Percentiles rank a stretch among this genome's conserved stretches.
Evolutionary conservation across 2,329 filamentous ascomycete species (phyloP).

Genomic region (Hortaea werneckii): DNA sequence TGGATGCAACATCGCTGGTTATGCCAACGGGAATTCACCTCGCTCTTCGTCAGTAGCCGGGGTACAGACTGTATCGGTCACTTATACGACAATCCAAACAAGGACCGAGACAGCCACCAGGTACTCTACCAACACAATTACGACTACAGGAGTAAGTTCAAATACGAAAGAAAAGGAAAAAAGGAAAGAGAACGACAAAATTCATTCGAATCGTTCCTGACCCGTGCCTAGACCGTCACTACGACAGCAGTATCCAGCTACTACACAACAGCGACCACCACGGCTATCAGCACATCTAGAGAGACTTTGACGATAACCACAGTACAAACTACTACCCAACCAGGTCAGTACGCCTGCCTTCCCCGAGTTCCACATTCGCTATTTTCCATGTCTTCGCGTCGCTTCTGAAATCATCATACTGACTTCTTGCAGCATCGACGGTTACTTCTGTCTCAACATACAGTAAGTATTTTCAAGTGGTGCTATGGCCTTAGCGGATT

Average conservation of each 20-base stretch:
- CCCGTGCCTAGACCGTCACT: background rate
- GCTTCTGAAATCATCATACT: no score
- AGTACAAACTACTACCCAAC: no score
- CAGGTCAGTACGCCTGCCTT: no score
- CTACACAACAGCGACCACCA: background rate
- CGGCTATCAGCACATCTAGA: background rate
- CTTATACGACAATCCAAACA: background rate
- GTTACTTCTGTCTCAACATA: background rate
- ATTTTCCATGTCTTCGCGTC: no score
- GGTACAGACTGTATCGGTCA: background rate
- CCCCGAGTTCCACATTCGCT: no score
- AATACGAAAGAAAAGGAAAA: no score
- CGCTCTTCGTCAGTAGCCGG: no score
- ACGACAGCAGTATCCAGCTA: background rate
- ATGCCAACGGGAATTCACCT: background rate
- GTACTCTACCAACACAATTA: background rate
- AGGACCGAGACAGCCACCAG: background rate
- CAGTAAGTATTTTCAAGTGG: background rate
- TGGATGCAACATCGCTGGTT: background rate
- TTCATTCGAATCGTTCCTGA: no score
- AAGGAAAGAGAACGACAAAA: no score
- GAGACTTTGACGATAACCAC: background rate
- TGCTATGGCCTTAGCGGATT: background rate
- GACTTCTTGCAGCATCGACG: background rate
- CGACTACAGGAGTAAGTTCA: background rate